These are phyloP conservation scores for Cyathus olla DNA, from an alignment of 1,284 basidiomycete genomes.

Conservation along the genomic window DNA sequence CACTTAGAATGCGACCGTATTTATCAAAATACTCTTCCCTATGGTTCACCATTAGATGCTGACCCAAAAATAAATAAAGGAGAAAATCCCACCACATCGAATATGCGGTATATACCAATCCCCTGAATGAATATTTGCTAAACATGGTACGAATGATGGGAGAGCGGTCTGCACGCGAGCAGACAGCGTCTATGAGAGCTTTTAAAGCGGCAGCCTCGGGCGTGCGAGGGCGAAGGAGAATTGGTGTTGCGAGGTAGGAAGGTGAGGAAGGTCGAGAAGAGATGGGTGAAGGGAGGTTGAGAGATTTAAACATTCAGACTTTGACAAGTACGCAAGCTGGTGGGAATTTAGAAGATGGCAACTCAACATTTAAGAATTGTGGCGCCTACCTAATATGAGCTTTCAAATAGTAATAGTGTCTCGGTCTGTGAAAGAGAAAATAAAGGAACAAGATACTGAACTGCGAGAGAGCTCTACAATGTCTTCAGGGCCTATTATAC, in stretches of 20 bases:
- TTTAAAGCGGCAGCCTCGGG: neutral
- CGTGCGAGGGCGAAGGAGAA: neutral
- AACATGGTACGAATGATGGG: neutral
- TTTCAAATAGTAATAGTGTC: no score
- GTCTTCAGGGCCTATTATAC: no score
- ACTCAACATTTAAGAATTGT: neutral
- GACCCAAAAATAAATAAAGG: neutral
- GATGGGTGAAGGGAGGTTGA: neutral
- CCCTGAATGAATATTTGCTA: neutral
- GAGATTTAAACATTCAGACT: neutral
- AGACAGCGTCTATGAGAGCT: neutral
- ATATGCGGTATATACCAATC: neutral
- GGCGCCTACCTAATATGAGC: no score
- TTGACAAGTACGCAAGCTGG: no score
- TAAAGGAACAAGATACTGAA: no score
- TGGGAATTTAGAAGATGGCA: neutral
- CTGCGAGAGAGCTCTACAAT: no score
- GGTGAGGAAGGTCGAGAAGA: neutral
- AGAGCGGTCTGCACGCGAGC: neutral
- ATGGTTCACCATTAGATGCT: no score
- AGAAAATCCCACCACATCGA: neutral
- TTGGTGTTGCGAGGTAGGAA: neutral
- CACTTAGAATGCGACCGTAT: neutral
- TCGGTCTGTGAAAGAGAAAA: no score
- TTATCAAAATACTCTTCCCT: neutral